Conservation (phyloP, 345 rosid species). For the Melaleuca alternifolia region DNA sequence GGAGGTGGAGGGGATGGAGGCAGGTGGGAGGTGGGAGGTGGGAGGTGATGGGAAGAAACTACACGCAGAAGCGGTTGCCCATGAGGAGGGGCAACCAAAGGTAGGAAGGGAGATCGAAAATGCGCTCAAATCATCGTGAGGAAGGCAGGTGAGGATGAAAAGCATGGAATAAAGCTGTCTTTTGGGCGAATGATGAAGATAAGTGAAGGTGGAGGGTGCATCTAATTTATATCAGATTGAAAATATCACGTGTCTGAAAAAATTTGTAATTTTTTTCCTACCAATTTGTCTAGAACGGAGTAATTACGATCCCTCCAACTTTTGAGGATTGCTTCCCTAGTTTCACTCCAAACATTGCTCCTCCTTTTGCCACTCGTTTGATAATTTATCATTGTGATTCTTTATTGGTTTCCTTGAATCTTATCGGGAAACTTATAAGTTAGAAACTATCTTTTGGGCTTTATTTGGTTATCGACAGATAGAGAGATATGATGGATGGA, state of each 20-base stretch:
- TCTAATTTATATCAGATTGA: not conserved
- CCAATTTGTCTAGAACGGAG: not conserved
- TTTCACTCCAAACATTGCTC: not conserved
- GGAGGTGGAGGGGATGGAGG: no score
- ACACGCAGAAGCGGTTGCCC: not conserved
- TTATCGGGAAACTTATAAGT: not conserved
- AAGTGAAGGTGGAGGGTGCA: not conserved
- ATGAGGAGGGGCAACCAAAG: not conserved
- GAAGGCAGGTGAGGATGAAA: not conserved
- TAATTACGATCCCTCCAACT: not conserved
- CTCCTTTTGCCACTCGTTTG: not conserved
- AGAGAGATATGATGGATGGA: not conserved
- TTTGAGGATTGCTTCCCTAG: not conserved
- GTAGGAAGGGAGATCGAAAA: not conserved
- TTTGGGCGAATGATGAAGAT: not conserved
- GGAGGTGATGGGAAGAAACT: not conserved
- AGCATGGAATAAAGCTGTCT: not conserved
- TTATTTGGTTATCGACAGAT: not conserved
- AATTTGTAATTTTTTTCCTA: not conserved
- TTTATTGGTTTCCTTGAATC: no score
- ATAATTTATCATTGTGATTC: not conserved
- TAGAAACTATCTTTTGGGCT: not conserved
- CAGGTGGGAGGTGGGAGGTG: no score
- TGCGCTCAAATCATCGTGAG: not conserved
- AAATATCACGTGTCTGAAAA: not conserved